phyloP scores from a whole-genome alignment of 1,139 yeast species.

The Hyphopichia wangnamkhiaoensis region DNA sequence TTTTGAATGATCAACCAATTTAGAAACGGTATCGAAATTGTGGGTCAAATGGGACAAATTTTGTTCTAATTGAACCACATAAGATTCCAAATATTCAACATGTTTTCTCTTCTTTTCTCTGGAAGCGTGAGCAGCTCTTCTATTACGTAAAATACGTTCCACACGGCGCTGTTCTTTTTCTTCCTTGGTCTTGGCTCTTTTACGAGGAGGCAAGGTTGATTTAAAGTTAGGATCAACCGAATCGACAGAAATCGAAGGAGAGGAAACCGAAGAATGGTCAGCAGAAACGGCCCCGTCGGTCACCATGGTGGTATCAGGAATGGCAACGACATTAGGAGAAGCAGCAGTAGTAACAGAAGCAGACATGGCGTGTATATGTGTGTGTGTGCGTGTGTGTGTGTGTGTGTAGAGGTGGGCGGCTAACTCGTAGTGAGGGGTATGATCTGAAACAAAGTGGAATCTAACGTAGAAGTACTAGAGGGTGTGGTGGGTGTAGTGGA shows the following conservation, averaged over 20 bases:
- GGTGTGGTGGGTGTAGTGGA: too few relatives aligned
- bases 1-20: constrained; percentile 14
- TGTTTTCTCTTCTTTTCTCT: constrained; percentile 95
- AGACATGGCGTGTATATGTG: too few relatives aligned
- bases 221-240: constrained; percentile 23
- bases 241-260: background rate
- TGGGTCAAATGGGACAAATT: constrained; percentile 28
- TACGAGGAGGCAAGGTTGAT: constrained; percentile 81
- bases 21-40: constrained; percentile 21
- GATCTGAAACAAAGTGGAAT: too few relatives aligned
- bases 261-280: background rate
- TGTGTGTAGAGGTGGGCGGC: too few relatives aligned
- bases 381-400: background rate
- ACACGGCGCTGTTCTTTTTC: constrained; percentile 96
- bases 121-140: constrained; percentile 97
- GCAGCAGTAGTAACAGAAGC: too few relatives aligned
- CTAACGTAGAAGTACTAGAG: too few relatives aligned
- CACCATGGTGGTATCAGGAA: too few relatives aligned
- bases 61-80: constrained; percentile 51
- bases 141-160: constrained; percentile 87
- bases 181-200: constrained; percentile 93
- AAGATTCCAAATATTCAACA: constrained; percentile 78
- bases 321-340: background rate
- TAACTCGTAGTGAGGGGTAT: too few relatives aligned
- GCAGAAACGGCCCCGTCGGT: too few relatives aligned